Evolutionary conservation across 2,329 filamentous ascomycete species (phyloP), one percentile per base, ranked within the genome.

Genomic region (Zymoseptoria passerinii): DNA sequence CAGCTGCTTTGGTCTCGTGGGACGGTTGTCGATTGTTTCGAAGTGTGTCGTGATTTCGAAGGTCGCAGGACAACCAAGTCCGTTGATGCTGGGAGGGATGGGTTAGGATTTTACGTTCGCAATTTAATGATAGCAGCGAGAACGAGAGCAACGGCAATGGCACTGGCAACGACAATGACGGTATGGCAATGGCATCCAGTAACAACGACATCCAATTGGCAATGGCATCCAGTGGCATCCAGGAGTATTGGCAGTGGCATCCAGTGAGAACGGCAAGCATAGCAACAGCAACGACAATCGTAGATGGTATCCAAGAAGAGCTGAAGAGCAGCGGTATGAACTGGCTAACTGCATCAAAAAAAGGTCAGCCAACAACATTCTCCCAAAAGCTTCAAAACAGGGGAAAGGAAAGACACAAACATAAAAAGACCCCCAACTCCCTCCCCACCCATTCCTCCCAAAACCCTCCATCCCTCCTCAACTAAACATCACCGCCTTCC

Each of bases 401-500:
- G 35, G 18, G 27, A 51, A 48, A 51, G 27, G 16, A 28, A 28
- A 55, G 3, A 4, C 9, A 13, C 27, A 23, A 35, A 50, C 50
- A 10, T 20, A 53, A 53, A 48, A 18, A 50, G 51, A 19, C 10
- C 35, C 35, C 16, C 35, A n/a, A n/a, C 28, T 29, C 28, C 28
- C 28, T 29, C 28, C 8, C 28, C 28, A 2, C 2, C 28, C 4
- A 28, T 29, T 10, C 28, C 28, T 44, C 35, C 10, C n/a, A 13
- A 13, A 54, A 19, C 50, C 2, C 8, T n/a, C n/a, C n/a, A n/a
- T n/a, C n/a, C 50, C 50, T 27, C 18, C 52, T 81, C 71, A 88
- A 60, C 86, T 89, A 75, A 97, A 97, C 71, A 89, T 95, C 60
- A 97, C 91, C 71, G 96, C 95, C 78, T 96, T 96, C 62, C 92